Conservation (phyloP, 192 early-diverging fungal species). For the Geranomyces variabilis region DNA sequence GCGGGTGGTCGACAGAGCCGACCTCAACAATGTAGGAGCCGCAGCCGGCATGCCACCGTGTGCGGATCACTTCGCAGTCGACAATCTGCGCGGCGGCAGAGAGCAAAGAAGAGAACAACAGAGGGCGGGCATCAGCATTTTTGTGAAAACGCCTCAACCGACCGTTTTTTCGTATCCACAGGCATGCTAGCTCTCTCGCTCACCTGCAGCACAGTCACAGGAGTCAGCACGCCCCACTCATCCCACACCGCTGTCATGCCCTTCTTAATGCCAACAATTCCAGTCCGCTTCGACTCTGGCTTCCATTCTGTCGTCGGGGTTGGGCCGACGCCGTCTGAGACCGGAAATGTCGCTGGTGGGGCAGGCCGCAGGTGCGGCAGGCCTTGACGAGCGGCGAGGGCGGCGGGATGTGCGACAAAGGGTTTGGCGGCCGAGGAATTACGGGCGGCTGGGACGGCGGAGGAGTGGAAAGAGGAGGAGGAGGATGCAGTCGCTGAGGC, state of each 20-base stretch:
- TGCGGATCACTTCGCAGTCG: conserved; percentile 50
- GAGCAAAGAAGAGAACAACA: not conserved
- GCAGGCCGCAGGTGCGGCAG: conserved; percentile 17
- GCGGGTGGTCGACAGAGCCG: conserved; percentile 43
- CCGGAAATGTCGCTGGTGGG: conserved; percentile 25
- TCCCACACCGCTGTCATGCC: conserved; percentile 97
- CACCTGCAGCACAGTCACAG: conserved; percentile 88
- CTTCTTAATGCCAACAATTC: conserved; percentile 85
- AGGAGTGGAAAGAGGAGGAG: too few relatives aligned
- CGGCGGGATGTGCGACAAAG: not conserved
- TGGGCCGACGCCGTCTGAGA: conserved; percentile 13
- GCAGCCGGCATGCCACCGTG: conserved; percentile 40
- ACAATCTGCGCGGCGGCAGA: conserved; percentile 33
- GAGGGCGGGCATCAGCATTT: not conserved
- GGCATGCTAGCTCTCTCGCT: too few relatives aligned
- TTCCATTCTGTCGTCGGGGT: conserved; percentile 29
- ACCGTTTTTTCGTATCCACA: too few relatives aligned
- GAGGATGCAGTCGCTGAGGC: too few relatives aligned
- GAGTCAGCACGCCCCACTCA: conserved; percentile 88
- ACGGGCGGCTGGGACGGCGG: not conserved
- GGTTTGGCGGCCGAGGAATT: not conserved
- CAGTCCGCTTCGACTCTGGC: conserved; percentile 45
- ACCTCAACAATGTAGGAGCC: conserved; percentile 51
- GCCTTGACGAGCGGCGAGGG: conserved; percentile 7
- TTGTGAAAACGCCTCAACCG: too few relatives aligned